Evolutionary conservation across 352 stramenopile species (phyloP), one percentile per base, ranked within the genome.

Genomic region (Pythium aphanidermatum): DNA sequence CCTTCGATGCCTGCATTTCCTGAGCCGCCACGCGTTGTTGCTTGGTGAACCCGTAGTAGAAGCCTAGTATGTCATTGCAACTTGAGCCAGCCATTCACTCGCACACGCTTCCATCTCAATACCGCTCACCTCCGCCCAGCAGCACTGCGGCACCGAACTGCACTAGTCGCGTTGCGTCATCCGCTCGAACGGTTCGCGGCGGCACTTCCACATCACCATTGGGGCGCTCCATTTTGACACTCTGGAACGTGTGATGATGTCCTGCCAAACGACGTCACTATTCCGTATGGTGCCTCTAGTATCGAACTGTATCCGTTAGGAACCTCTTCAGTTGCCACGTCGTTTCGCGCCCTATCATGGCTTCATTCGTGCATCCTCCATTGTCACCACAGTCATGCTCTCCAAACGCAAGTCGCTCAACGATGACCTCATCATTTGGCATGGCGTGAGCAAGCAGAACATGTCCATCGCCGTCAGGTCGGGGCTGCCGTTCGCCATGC

Each of bases 41-140:
- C 33, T 62, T 66, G 2, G 48, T 59, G 58, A 81, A 60, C 25
- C 72, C 72, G 43, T 76, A 77, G 53, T 84, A 84, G 40, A 84
- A 84, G 21, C 72, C 72, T 84, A 28, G n/a, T 33, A 1, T 37
- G 1, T 26, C 2, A 35, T 14, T 5, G 21, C 9, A 3, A 13
- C 11, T 31, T 25, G 12, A 31, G 21, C 37, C 13, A n/a, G 20
- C 9, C 7, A 16, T 11, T 13, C 37, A 3, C 12, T 7, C 29
- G 30, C 9, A 40, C 6, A 31, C 3, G 4, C 30, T 2, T 49
- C 16, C 36, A 55, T 30, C 24, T 19, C 28, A 44, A 45, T 28
- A 20, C 5, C 7, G 38, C 40, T 17, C 17, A 79, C 70, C 70
- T 63, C 70, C 68, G 10, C 57, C 60, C 24, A 83, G 58, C 39